A percentile compares a stretch with the other conserved stretches of the same genome.
Conservation (phyloP, 306 rosid species). For the Clitoria ternatea region DNA sequence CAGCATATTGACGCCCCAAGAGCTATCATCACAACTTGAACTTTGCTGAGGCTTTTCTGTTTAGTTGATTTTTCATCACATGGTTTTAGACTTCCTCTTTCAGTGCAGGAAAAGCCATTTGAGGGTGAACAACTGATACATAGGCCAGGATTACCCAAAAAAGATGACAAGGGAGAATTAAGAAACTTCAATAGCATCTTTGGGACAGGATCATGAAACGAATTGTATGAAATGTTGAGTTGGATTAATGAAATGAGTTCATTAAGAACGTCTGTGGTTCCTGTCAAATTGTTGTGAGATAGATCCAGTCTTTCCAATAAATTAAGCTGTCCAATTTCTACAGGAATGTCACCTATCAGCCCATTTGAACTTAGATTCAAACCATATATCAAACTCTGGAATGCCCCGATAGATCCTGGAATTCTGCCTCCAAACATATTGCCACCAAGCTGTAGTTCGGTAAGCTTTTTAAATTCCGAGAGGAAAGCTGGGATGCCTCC, state of each 20-base stretch:
- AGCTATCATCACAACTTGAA: constrained; percentile 45
- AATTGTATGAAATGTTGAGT: constrained; percentile 61
- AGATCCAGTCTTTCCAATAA: constrained; percentile 47
- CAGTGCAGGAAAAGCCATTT: constrained; percentile 32
- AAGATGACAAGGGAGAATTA: constrained; percentile 41
- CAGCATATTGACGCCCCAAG: constrained; percentile 52
- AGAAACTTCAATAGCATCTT: constrained; percentile 42
- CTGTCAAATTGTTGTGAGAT: constrained; percentile 73
- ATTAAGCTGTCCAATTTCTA: constrained; percentile 39
- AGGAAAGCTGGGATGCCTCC: constrained; percentile 64
- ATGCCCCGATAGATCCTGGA: constrained; percentile 56
- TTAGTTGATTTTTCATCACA: constrained; percentile 41
- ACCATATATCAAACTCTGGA: constrained; percentile 43
- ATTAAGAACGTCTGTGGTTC: constrained; percentile 45
- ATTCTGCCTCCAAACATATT: constrained; percentile 68
- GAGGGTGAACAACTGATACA: constrained; percentile 48
- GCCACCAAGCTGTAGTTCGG: constrained; percentile 69
- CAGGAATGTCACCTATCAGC: constrained; percentile 63
- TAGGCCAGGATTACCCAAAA: constrained; percentile 55
- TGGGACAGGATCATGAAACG: constrained; percentile 62
- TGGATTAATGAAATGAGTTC: constrained; percentile 39
- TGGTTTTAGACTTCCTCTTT: constrained; percentile 31
- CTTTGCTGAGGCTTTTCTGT: constrained; percentile 32
- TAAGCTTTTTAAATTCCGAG: constrained; percentile 39
- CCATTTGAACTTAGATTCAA: constrained; percentile 77